Conservation (phyloP, 202 grass and related monocot genomes). For the Panicum virgatum region DNA sequence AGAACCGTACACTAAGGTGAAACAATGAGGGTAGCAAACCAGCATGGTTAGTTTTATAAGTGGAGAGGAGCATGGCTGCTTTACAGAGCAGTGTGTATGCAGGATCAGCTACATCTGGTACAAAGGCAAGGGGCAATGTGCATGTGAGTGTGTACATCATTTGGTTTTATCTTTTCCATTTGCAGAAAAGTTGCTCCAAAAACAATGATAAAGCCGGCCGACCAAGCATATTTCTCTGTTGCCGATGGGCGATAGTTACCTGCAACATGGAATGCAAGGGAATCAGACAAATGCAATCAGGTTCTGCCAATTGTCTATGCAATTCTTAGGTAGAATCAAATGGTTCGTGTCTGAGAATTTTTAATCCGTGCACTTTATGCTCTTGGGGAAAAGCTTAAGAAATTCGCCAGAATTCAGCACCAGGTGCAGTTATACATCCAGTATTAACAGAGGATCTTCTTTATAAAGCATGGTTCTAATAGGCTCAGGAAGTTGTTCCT, state of each 20-base stretch:
- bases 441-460: constrained; percentile 2
- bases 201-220: constrained; percentile 48
- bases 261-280: constrained; percentile 46
- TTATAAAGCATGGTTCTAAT: constrained; percentile 18
- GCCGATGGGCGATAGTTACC: constrained; percentile 47
- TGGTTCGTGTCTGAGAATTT: constrained; percentile 38
- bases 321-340: constrained; percentile 48
- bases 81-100: constrained; percentile 40
- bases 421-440: not conserved
- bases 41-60: constrained; percentile 18
- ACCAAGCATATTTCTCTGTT: constrained; percentile 49
- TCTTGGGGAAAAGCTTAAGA: constrained; percentile 2
- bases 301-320: constrained; percentile 52
- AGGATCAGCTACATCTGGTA: constrained; percentile 22
- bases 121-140: constrained; percentile 32
- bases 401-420: constrained; percentile 31
- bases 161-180: constrained; percentile 61
- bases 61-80: constrained; percentile 24
- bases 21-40: constrained; percentile 18
- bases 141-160: constrained; percentile 28
- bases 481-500: constrained; percentile 28
- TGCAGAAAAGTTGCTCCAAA: constrained; percentile 50
- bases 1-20: constrained; percentile 14
- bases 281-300: constrained; percentile 52
- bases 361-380: constrained; percentile 41